These are phyloP conservation scores for Talaromyces rugulosus DNA, from an alignment of 2,329 filamentous ascomycete genomes.

Conservation along the genomic window DNA sequence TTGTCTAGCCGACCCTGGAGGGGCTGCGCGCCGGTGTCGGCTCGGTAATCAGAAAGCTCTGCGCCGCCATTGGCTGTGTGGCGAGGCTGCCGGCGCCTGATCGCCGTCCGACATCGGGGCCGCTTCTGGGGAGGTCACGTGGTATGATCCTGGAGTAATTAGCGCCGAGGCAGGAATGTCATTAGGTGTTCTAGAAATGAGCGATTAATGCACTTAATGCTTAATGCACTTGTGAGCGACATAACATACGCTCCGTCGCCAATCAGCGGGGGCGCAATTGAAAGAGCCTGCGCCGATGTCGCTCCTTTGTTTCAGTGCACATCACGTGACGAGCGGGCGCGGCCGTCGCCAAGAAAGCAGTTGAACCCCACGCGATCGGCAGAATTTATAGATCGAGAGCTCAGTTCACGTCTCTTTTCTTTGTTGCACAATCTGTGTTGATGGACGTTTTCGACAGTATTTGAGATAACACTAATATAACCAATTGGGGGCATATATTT, in stretches of 20 bases:
- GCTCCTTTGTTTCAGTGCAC: neutral
- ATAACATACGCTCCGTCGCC: neutral
- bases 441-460: neutral
- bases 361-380: neutral
- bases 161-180: slow-evolving; percentile 3
- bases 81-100: neutral
- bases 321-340: neutral
- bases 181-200: neutral
- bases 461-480: neutral
- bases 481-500: neutral
- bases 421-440: neutral
- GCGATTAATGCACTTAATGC: neutral
- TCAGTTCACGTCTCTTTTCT: neutral
- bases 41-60: slow-evolving; percentile 4
- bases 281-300: neutral
- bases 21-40: slow-evolving; percentile 12
- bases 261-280: neutral
- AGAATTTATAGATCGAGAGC: neutral
- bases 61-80: slow-evolving; percentile 6
- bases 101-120: slow-evolving; percentile 8
- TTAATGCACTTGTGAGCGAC: neutral
- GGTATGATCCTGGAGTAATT: neutral
- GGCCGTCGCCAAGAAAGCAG: neutral
- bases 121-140: neutral
- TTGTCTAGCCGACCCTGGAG: slow-evolving; percentile 10